A percentile compares a stretch with the other conserved stretches of the same genome.
phyloP scores from a whole-genome alignment of 768 basidiomycete genomes.

The Xerocomellus dryophilus region DNA sequence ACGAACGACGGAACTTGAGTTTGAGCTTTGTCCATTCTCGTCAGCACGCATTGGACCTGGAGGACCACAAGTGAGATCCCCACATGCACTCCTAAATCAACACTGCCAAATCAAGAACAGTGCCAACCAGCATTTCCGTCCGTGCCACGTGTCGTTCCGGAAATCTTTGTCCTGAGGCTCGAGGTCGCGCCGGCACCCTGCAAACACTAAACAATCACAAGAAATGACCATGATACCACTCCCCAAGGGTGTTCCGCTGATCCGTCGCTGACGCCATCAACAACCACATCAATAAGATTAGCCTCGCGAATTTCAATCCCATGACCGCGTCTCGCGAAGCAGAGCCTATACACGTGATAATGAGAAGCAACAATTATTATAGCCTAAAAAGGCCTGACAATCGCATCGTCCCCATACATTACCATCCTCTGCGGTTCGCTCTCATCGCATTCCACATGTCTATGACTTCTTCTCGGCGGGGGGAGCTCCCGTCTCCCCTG shows the following conservation, averaged over 20 bases:
- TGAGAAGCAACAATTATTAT: slow-evolving; percentile 11
- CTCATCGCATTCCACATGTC: neutral
- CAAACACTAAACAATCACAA: neutral
- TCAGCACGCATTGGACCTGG: neutral
- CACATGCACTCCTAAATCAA: neutral
- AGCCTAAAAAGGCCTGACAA: neutral
- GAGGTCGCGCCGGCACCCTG: neutral
- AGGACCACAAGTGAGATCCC: neutral
- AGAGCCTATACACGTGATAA: slow-evolving; percentile 19
- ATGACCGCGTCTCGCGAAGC: neutral
- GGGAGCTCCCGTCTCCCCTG: slow-evolving; percentile 14
- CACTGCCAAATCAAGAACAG: neutral
- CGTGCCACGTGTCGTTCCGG: neutral
- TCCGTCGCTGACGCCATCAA: neutral
- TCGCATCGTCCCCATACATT: neutral
- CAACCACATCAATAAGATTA: neutral
- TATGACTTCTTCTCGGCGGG: slow-evolving; percentile 20
- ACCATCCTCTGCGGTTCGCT: neutral
- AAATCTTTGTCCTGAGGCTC: neutral
- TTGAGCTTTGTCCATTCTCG: no score
- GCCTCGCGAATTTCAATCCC: slow-evolving; percentile 8
- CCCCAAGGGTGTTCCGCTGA: slow-evolving; percentile 7
- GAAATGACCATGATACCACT: neutral
- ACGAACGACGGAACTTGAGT: no score
- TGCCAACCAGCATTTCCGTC: neutral